Evolutionary conservation across 306 rosid species (phyloP), one percentile per base, ranked within the genome.

Genomic region (Medicago ruthenica): DNA sequence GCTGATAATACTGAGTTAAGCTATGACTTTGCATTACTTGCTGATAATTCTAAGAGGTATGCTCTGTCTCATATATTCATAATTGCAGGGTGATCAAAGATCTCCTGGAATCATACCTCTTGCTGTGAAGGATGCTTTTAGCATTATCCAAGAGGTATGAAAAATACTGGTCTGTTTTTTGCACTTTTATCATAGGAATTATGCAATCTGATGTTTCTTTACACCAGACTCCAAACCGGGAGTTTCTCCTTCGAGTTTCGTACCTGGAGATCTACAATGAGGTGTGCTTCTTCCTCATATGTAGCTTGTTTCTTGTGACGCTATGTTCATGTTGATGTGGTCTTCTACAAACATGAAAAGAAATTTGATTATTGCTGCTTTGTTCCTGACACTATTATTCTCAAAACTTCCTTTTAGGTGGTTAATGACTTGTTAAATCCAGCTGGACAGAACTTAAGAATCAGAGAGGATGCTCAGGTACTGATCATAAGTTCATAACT

Each of bases 381-480:
- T 62, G 54, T 50, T 71, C 60, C 71, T 84, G 67, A 21, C 58
- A 44, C 27, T 60, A 12, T 67, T 44, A 60, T 67, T 41, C 73
- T 73, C 59, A 61, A 73, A 68, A 31, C 15, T 74, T 64, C 42
- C 20, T 68, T 85, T 85, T 86, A 96, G 99, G 99, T 96, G 70
- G 96, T 96, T 73, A 96, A 96, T 79, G 99, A 96, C 88, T 87
- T 96, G 66, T 77, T 96, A 83, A 90, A 96, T 83, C 99, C 98
- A 80, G 93, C 98, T 44, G 99, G 99, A 76, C 99, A 96, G 80
- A 96, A 96, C 89, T 79, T 96, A 83, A 88, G 93, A 89, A 84
- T 96, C 88, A 87, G 99, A 88, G 99, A 96, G 87, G 99, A 96
- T 71, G 86, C 97, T 42, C 99, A 96, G 99, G 99, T 96, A 79